Conservation (phyloP, 2,329 filamentous ascomycete genomes). For the Lasiodiplodia sp. region DNA sequence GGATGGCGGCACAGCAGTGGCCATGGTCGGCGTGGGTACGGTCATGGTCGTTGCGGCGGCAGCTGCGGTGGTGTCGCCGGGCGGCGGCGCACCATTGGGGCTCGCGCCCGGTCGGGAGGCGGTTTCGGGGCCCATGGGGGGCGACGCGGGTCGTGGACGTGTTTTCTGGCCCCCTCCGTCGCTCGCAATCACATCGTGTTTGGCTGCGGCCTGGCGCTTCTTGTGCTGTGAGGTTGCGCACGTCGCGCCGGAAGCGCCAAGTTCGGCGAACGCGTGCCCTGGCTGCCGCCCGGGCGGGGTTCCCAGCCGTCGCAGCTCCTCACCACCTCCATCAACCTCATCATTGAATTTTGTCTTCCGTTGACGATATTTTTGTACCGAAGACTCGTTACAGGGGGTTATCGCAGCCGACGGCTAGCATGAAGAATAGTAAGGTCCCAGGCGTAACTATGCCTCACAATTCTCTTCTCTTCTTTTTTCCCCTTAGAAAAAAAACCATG, state of each 20-base stretch:
- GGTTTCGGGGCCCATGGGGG: conserved; percentile 28
- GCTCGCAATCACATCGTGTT: conserved; percentile 25
- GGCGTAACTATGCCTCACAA: too few species aligned
- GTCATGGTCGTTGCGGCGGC: neutral
- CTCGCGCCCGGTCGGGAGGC: conserved; percentile 17
- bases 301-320: neutral
- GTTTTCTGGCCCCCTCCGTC: neutral
- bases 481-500: too few species aligned
- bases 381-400: too few species aligned
- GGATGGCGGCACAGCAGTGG: neutral
- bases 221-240: conserved; percentile 23
- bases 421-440: too few species aligned
- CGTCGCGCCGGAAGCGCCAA: conserved; percentile 17
- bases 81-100: conserved; percentile 20
- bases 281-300: conserved; percentile 15
- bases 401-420: too few species aligned
- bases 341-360: neutral
- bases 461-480: too few species aligned
- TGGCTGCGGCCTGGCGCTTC: conserved; percentile 18
- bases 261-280: conserved; percentile 16
- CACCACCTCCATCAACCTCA: neutral
- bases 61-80: neutral
- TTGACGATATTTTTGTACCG: too few species aligned
- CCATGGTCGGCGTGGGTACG: conserved; percentile 12
- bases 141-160: conserved; percentile 16